Base-by-base conservation (phyloP, 2,329 filamentous ascomycete genomes). In the Claviceps sp. region DNA sequence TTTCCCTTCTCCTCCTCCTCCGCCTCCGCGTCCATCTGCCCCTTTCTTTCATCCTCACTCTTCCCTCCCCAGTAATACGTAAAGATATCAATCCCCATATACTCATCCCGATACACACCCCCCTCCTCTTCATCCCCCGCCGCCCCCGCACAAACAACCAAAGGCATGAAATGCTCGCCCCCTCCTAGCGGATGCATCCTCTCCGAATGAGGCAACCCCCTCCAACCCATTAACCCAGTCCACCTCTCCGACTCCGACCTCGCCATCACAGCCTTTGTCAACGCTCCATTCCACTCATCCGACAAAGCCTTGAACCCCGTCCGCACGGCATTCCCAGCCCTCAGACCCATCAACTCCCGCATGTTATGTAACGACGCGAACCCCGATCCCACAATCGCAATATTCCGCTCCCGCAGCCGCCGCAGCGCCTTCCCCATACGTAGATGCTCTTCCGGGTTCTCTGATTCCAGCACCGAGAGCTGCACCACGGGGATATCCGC, bases 341-440 rank as follows among this genome's bases (percentile, higher is more conserved):
- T 57, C 26, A 72, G 57, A 44, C 57, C 51, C 29, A 72, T 68
- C 71, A 80, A 73, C 34, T 68, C 57, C 23, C 67, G 62, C 8
- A 80, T 58, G 60, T 80, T 80, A 61, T 81, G 78, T 52, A 80
- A 68, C 2, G 73, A 76, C 1, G 78, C 76, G 56, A 80, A 80
- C 23, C 78, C 78, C 0, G 76, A 79, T n/a, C 78, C 78, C 42
- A 81, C 58, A 51, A 82, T 70, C 57, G 78, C 78, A n/a, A 82
- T 66, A 62, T 77, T 77, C 29, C 70, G 64, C 39, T 67, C 65
- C 14, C 78, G 74, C 47, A 82, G 71, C 8, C 59, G 58, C 13
- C 62, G 60, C 11, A 82, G 71, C 1, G 78, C 78, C 22, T 66
- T 68, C 36, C 78, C 78, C 66, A 80, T 73, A 45, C 68, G 68